A percentile compares a stretch with the other conserved stretches of the same genome.
Evolutionary conservation across 2,329 filamentous ascomycete genomes (phyloP).

Genomic region (Hypoxylon sp.): DNA sequence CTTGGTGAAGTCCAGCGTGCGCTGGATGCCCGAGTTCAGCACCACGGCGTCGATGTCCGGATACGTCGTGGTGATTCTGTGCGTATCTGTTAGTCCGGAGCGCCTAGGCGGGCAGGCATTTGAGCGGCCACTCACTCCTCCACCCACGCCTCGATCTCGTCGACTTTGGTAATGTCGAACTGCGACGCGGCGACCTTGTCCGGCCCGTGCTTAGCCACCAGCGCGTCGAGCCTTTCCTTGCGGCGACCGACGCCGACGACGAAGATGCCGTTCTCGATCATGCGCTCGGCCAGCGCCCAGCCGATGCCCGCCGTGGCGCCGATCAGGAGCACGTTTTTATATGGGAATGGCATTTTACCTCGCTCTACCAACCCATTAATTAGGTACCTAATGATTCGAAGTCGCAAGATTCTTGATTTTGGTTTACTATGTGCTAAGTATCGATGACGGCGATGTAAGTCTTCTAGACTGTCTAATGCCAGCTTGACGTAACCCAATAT

Average conservation of each 20-base stretch:
- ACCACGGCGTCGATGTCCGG: constrained; percentile 68
- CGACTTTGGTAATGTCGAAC: constrained; percentile 60
- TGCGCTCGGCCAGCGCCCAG: constrained; percentile 49
- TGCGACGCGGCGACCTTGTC: constrained; percentile 55
- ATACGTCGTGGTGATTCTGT: constrained; percentile 54
- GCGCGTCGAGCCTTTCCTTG: constrained; percentile 63
- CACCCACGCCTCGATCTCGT: constrained; percentile 57
- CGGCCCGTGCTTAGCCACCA: constrained; percentile 61
- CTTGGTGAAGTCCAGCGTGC: constrained; percentile 59
- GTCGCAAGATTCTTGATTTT: neutral
- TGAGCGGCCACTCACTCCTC: constrained; percentile 50
- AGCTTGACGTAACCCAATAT: constrained; percentile 4
- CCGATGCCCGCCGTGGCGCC: constrained; percentile 50
- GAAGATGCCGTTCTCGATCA: constrained; percentile 61
- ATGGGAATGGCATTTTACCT: constrained; percentile 47
- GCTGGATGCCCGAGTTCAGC: constrained; percentile 69
- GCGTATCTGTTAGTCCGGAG: neutral
- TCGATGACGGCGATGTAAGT: constrained; percentile 14
- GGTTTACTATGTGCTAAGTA: neutral
- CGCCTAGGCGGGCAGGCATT: neutral
- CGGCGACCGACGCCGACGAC: constrained; percentile 70
- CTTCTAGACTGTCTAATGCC: neutral
- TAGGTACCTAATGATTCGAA: neutral
- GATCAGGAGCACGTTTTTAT: constrained; percentile 50
- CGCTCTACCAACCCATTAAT: neutral